Conservation (phyloP, 495 filamentous ascomycete genomes). For the Trichoderma asperelloides region DNA sequence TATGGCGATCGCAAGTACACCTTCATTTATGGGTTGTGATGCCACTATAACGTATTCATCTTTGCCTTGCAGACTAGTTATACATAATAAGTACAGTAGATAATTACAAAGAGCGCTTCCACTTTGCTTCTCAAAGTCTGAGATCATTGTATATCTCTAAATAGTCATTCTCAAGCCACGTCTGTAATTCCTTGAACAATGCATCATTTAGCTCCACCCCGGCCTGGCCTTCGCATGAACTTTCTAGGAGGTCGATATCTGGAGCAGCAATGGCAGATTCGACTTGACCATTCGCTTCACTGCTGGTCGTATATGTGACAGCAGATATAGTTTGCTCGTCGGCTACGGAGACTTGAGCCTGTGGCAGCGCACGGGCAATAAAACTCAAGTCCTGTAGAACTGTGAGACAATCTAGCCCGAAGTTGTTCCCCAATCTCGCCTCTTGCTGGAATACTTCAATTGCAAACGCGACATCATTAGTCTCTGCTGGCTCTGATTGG, state of each 20-base stretch:
- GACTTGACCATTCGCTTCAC: too few relatives aligned
- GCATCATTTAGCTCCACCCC: neutral
- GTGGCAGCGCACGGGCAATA: neutral
- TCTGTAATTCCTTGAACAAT: neutral
- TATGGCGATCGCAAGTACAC: conserved; percentile 13
- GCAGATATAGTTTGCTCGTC: neutral
- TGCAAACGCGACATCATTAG: conserved; percentile 20
- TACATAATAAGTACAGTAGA: neutral
- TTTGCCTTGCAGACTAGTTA: neutral
- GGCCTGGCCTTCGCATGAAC: neutral
- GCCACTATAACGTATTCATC: neutral
- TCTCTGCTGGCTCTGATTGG: conserved; percentile 18
- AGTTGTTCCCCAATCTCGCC: neutral
- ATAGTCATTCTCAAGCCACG: conserved; percentile 7
- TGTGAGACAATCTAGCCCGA: conserved; percentile 1
- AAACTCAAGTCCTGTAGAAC: conserved; percentile 3
- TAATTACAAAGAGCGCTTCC: neutral
- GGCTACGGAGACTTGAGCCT: neutral
- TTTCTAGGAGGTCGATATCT: neutral
- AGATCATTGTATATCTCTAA: neutral
- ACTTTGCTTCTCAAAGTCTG: neutral
- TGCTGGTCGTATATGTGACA: too few relatives aligned
- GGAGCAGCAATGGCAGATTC: too few relatives aligned
- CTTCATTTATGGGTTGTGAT: conserved; percentile 12
- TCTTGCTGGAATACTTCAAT: conserved; percentile 14